Base-by-base conservation (phyloP, 345 rosid genomes). In the Ailanthus altissimus region DNA sequence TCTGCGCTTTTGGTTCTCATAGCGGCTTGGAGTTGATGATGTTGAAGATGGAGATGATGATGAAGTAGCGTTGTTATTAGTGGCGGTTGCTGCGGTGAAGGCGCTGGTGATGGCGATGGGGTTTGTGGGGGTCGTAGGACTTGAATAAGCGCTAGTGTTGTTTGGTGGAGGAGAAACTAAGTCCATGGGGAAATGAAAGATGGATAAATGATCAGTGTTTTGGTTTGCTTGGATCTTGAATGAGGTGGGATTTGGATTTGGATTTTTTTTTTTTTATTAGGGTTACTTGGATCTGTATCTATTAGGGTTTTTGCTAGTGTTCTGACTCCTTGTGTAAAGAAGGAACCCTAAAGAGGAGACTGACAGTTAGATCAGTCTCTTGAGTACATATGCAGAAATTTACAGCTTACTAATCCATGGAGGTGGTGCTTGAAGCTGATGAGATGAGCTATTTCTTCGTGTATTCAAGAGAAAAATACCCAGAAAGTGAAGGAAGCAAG, bases 1-100 rank as follows among this genome's bases (percentile, higher is more conserved):
- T 58, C 97, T 81, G 25, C 97, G 77, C 85, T 93, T 93, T 67
- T 93, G 97, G 81, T 91, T 93, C 85, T 91, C 96, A 46, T 93
- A 93, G 60, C 97, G 89, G 87, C 96, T 91, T 6, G 90, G 89
- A 5, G 90, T 85, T 13, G 85, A 54, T 5, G 84, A 61, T 5
- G 84, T 50, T 7, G 82, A 78, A 15, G 94, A 73, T 28, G 89
- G 72, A 20, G 87, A 77, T 38, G 86, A 77, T 5, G 84, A 38
- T 14, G 69, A 54, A 59, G 67, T 65, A 21, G 58, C 3, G 38
- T 32, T 32, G 38, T 32, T 62, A 23, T 45, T 43, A 46, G 67
- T 36, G 78, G 66, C 63, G 40, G 77, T 71, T 49, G 67, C 74
- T 18, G 82, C 56, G 57, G 66, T 57, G 70, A 73, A 36, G 63